Percentiles rank a stretch among this genome's conserved stretches.
phyloP scores from a whole-genome alignment of 2,329 filamentous ascomycete genomes.

The Fusarium liriodendri region DNA sequence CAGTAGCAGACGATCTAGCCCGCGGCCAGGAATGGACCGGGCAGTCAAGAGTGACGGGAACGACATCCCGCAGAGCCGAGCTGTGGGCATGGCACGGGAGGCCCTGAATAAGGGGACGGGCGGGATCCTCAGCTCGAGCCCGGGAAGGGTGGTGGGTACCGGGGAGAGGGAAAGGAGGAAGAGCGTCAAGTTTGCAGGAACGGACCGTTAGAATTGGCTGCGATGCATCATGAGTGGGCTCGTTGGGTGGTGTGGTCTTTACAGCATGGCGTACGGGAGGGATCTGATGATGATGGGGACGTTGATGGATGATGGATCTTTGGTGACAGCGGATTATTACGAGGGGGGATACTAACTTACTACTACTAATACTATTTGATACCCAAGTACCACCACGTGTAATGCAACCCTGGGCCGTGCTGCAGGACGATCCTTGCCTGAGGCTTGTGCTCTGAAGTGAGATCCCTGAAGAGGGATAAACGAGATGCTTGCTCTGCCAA shows the following conservation, averaged over 20 bases:
- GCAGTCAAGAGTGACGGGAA: slow-evolving; percentile 58
- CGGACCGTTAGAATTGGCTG: slow-evolving; percentile 42
- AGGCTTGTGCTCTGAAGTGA: not conserved
- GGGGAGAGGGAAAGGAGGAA: slow-evolving; percentile 67
- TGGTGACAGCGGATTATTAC: not conserved
- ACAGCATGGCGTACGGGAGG: slow-evolving; percentile 12
- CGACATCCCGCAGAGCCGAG: slow-evolving; percentile 69
- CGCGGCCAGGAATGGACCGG: slow-evolving; percentile 38
- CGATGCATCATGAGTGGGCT: not conserved
- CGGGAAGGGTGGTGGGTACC: slow-evolving; percentile 51
- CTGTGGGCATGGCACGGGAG: slow-evolving; percentile 70
- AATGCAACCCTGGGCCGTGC: not conserved
- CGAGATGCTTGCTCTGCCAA: not conserved
- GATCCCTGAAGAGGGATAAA: not conserved
- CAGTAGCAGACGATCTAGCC: slow-evolving; percentile 46
- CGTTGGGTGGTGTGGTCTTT: not conserved
- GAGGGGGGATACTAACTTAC: not conserved
- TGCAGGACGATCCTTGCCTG: not conserved
- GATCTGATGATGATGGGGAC: not conserved
- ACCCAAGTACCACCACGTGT: not conserved
- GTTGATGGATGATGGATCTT: not conserved
- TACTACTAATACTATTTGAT: not conserved
- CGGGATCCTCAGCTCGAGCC: slow-evolving; percentile 63
- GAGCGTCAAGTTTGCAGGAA: slow-evolving; percentile 71
- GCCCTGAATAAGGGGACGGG: slow-evolving; percentile 53